phyloP scores from a whole-genome alignment of 345 rosid species.

The Psidium friedrichsthalianum region DNA sequence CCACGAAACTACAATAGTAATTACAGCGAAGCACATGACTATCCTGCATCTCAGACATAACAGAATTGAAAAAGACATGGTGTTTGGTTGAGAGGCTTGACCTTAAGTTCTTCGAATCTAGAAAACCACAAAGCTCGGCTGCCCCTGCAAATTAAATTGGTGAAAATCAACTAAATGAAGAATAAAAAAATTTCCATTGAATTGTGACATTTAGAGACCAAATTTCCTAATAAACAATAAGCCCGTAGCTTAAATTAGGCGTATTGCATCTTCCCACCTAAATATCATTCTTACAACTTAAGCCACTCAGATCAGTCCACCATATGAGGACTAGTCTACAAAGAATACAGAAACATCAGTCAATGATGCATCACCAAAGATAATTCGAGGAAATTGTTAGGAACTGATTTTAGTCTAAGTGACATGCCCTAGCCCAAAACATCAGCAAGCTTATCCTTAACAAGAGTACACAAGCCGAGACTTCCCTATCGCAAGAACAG shows the following conservation, averaged over 20 bases:
- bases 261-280: background rate
- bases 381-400: background rate
- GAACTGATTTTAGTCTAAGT: background rate
- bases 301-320: background rate
- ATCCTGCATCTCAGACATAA: background rate
- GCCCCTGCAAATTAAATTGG: conserved; percentile 42
- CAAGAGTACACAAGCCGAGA: background rate
- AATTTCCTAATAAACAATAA: background rate
- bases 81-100: conserved; percentile 9
- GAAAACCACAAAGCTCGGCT: conserved; percentile 68
- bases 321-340: background rate
- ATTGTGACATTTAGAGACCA: background rate
- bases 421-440: background rate
- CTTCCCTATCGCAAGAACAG: background rate
- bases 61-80: background rate
- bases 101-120: conserved; percentile 84
- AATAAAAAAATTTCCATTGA: background rate
- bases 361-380: background rate
- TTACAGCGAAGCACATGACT: background rate
- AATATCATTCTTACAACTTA: background rate
- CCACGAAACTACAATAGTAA: background rate
- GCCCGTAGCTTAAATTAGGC: background rate
- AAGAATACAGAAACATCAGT: background rate
- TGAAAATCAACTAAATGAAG: background rate
- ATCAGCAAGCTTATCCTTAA: background rate